These are phyloP conservation scores for Chrysanthemum lavandulifolium DNA, from an alignment of 129 eudicot species.

Conservation along the genomic window DNA sequence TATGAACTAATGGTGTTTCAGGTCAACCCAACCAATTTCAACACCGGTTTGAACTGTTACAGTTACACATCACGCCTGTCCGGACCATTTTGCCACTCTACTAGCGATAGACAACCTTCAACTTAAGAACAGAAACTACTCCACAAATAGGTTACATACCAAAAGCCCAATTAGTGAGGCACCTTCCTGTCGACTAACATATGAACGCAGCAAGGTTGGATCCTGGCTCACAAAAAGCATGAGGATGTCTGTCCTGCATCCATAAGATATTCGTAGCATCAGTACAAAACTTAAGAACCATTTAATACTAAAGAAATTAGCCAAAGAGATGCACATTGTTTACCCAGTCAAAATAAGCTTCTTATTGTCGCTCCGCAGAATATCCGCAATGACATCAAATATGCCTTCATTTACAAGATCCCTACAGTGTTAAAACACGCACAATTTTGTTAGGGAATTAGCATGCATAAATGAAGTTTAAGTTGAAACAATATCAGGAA, in stretches of 20 bases:
- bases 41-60: too few species aligned
- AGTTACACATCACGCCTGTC: too few species aligned
- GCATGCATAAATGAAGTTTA: conserved; percentile 13
- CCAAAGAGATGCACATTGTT: conserved; percentile 21
- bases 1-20: too few species aligned
- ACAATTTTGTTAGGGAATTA: conserved; percentile 17
- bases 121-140: neutral
- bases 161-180: conserved; percentile 74
- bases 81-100: too few species aligned
- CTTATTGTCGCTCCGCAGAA: conserved; percentile 71
- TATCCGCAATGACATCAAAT: conserved; percentile 66
- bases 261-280: conserved; percentile 35
- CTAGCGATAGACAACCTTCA: too few species aligned
- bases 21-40: too few species aligned
- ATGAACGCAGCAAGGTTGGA: conserved; percentile 67
- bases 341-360: conserved; percentile 90
- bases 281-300: conserved; percentile 1
- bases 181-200: conserved; percentile 74
- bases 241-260: conserved; percentile 98
- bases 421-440: conserved; percentile 41
- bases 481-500: conserved; percentile 7
- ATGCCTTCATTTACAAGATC: conserved; percentile 87
- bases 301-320: neutral
- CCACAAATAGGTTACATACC: conserved; percentile 42
- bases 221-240: conserved; percentile 85